Percentiles rank a stretch among this genome's conserved stretches.
These are phyloP conservation scores for Leccinum aurantiacum DNA, from an alignment of 768 basidiomycete species.

Conservation along the genomic window DNA sequence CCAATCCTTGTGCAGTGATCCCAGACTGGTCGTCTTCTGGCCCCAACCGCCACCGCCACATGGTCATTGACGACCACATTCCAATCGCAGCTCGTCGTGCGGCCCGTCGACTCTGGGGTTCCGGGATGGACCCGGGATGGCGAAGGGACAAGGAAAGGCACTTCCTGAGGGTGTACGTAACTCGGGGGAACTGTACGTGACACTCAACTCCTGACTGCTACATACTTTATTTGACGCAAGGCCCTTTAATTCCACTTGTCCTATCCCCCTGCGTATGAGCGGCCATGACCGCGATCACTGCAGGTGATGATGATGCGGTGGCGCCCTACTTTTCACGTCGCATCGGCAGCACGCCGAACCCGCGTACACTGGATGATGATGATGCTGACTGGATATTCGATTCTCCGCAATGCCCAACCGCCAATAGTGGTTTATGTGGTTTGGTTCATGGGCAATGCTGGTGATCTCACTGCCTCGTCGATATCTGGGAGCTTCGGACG, in stretches of 20 bases:
- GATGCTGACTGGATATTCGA: neutral
- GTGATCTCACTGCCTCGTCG: conserved; percentile 12
- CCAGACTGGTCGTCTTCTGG: conserved; percentile 5
- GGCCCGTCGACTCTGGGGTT: neutral
- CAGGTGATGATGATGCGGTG: conserved; percentile 1
- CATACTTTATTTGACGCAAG: conserved; percentile 4
- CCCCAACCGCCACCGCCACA: neutral
- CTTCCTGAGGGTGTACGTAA: conserved; percentile 16
- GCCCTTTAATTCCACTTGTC: neutral
- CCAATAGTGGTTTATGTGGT: neutral
- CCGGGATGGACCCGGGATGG: neutral
- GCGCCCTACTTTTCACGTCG: neutral
- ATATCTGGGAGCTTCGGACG: conserved; percentile 16
- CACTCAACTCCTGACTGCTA: neutral
- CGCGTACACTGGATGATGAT: neutral
- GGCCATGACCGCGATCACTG: conserved; percentile 11
- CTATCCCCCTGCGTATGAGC: neutral
- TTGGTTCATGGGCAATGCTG: neutral
- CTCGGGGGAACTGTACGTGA: conserved; percentile 15
- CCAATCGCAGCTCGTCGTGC: neutral
- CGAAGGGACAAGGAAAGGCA: conserved; percentile 9
- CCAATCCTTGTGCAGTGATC: conserved; percentile 16
- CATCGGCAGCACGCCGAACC: neutral
- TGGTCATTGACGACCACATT: neutral
- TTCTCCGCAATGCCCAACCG: conserved; percentile 11